These are phyloP conservation scores for Elsinoe fawcettii DNA, from an alignment of 2,329 filamentous ascomycete species.

Conservation along the genomic window DNA sequence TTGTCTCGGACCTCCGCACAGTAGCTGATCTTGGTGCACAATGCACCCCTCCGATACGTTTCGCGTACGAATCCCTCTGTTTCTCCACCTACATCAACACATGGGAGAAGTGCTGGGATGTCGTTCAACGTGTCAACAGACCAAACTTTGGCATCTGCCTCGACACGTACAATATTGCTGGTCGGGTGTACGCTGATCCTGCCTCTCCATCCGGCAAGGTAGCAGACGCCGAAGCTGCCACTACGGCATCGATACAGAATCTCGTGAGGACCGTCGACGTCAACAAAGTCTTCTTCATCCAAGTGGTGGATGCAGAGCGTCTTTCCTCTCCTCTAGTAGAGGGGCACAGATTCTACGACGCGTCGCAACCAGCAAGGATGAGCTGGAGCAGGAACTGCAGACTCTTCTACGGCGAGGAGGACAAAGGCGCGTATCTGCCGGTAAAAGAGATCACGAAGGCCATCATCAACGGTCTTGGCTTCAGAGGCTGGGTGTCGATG, in stretches of 20 bases:
- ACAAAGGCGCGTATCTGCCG: slow-evolving; percentile 60
- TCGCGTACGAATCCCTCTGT: slow-evolving; percentile 65
- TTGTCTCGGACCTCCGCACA: slow-evolving; percentile 55
- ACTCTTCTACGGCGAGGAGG: slow-evolving; percentile 54
- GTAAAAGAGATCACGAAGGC: slow-evolving; percentile 53
- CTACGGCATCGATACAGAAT: slow-evolving; percentile 47
- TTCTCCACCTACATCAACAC: slow-evolving; percentile 64
- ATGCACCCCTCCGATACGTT: slow-evolving; percentile 49
- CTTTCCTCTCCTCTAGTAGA: slow-evolving; percentile 48
- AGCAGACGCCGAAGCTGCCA: slow-evolving; percentile 38
- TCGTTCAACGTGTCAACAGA: slow-evolving; percentile 43
- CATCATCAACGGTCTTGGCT: slow-evolving; percentile 57
- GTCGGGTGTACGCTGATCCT: slow-evolving; percentile 20
- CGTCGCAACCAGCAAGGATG: slow-evolving; percentile 56
- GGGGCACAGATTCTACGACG: slow-evolving; percentile 49
- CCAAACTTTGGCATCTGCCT: slow-evolving; percentile 21
- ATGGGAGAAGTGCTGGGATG: slow-evolving; percentile 65
- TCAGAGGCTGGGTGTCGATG: slow-evolving; percentile 61
- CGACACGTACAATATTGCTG: slow-evolving; percentile 22
- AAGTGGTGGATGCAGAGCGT: slow-evolving; percentile 66
- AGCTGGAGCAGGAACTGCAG: slow-evolving; percentile 67
- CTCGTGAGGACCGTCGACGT: slow-evolving; percentile 51
- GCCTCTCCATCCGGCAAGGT: slow-evolving; percentile 15
- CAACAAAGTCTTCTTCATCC: slow-evolving; percentile 64
- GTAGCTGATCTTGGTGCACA: slow-evolving; percentile 61